Base-by-base conservation (phyloP, 2,329 filamentous ascomycete species). In the Aspergillus proliferans region DNA sequence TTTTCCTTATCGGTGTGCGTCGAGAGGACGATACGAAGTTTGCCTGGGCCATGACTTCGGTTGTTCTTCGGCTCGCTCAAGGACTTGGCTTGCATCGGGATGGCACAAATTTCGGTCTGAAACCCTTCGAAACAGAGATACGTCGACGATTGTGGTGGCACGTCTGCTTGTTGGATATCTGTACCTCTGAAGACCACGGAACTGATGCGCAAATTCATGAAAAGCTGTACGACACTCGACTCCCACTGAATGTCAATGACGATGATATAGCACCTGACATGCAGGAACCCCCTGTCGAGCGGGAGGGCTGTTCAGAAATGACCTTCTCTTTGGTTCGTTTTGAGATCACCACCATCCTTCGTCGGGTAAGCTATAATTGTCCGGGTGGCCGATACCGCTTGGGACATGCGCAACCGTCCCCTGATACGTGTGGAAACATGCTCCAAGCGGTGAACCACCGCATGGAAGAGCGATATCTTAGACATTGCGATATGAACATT, bases 381-480 rank as follows among this genome's bases (percentile, higher is more conserved):
- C 66, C 69, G 1, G 65, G 62, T 38, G 45, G 40, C 39, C 47
- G 52, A 46, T 59, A 54, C 51, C 55, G 54, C 42, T 46, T 52
- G 46, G 42, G 52, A 39, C 45, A 50, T 7, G 26, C 47, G 4
- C 45, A 49, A 4, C 53, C 54, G 19, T 56, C 59, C 1, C 45
- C 68, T 1, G 63, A 71, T 30, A 64, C 68, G 9, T 72, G 71
- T 48, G 69, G 71, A 45, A 64, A 65, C 15, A 56, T 79, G 63
- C 73, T 83, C 12, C 71, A 81, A 41, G 70, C 76, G 3, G 70
- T 79, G 28, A 79, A 79, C 50, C 71, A 74, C 28, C 73, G 71
- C n/a, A 69, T 83, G 12, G 78, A 83, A 55, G 66, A 75, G 36
- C 76, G 75, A 47, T 82, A 82, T 54, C 67, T 83, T 18, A 68